Conservation (phyloP, 2,329 filamentous ascomycete species). For the Diaporthe sp. region DNA sequence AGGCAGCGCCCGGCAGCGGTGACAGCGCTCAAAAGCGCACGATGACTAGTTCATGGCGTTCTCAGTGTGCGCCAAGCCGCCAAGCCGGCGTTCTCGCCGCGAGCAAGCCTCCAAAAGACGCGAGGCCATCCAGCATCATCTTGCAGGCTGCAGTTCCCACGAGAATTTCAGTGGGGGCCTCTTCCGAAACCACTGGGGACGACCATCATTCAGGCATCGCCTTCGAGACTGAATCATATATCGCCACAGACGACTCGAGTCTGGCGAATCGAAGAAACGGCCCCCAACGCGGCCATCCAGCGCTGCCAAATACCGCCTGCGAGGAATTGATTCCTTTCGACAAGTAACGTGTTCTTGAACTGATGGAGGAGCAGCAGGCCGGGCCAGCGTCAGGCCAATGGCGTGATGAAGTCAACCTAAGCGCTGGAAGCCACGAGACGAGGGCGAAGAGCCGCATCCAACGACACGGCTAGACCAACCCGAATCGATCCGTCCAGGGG, state of each 20-base stretch:
- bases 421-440: not conserved
- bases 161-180: slow-evolving; percentile 21
- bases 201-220: not conserved
- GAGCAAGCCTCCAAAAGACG: slow-evolving; percentile 10
- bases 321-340: not conserved
- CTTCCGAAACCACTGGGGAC: slow-evolving; percentile 7
- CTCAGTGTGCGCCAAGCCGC: not conserved
- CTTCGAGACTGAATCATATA: slow-evolving; percentile 8
- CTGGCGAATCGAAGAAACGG: not conserved
- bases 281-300: not conserved
- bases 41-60: not conserved
- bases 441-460: slow-evolving; percentile 12
- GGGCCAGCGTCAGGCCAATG: not conserved
- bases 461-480: not conserved
- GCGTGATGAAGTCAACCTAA: not conserved
- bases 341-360: not conserved
- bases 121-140: slow-evolving; percentile 7
- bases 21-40: not conserved
- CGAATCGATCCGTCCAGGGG: not conserved
- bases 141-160: slow-evolving; percentile 15
- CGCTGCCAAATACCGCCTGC: not conserved
- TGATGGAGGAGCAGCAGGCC: not conserved
- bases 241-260: not conserved
- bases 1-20: not conserved
- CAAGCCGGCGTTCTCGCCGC: slow-evolving; percentile 8